Evolutionary conservation across 305 asterid species (phyloP), one percentile per base, ranked within the genome.

Genomic region (Caryopteris hybrid): DNA sequence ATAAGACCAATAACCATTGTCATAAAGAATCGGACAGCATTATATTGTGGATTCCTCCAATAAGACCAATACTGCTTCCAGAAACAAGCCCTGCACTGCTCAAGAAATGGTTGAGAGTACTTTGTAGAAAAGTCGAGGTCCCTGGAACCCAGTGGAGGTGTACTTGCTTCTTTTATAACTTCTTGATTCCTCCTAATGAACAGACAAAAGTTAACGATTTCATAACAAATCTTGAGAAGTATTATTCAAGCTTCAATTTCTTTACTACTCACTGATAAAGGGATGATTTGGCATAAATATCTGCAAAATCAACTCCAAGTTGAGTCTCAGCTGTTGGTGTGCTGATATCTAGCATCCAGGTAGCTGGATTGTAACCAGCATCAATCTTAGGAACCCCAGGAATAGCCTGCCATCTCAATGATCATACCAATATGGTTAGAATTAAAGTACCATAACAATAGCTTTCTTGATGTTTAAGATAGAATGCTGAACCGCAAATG

Each of bases 21-120:
- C 73, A 71, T 43, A 42, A 81, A 76, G 64, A 83, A 75, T 11
- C 87, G 75, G 50, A 83, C 54, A 42, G 72, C 79, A 39, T 85
- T 85, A 52, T 81, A 83, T 20, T 72, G 77, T 4, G 85, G 80
- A 52, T 83, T 50, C 64, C 92, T 76, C 87, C 89, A 85, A 65
- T 85, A 83, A 20, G 87, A 81, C 79, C 74, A 70, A 34, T 61
- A 63, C 39, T 85, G 87, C 78, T 85, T 85, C 91, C 87, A 83
- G 72, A 79, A 68, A 65, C 89, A 81, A 38, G 84, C 85, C 46
- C 61, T 75, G 74, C 81, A 85, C 71, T 85, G 86, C 25, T 56
- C 69, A 4, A 66, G 3, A 64, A 81, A 76, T 8, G 89, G 48
- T 39, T 73, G 91, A 1, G 87, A 68, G 57, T 77, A 74, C 51